phyloP scores from a whole-genome alignment of 2,329 filamentous ascomycete species.

The Ascochyta viciae-villosae region DNA sequence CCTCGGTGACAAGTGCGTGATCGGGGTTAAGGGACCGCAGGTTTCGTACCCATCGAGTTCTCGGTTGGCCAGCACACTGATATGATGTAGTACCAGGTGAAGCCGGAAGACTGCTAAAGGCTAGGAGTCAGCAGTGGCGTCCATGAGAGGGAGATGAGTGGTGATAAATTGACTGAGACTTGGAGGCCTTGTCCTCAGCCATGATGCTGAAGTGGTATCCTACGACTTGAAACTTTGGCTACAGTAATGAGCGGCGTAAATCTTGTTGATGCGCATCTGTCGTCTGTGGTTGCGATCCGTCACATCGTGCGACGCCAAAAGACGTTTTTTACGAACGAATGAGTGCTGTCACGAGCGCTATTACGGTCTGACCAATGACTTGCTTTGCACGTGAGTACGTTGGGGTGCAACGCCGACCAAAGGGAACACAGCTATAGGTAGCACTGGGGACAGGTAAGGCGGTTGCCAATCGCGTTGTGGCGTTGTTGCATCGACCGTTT shows the following conservation, averaged over 20 bases:
- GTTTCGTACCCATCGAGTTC: background rate
- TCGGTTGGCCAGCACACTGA: background rate
- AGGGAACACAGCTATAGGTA: slow-evolving; percentile 9
- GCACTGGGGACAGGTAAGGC: slow-evolving; percentile 3
- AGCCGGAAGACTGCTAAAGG: background rate
- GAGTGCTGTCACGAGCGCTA: background rate
- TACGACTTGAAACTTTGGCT: background rate
- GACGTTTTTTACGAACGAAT: background rate
- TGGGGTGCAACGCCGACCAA: slow-evolving; percentile 8
- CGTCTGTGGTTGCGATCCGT: background rate
- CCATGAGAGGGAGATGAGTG: background rate
- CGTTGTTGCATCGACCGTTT: slow-evolving; percentile 15
- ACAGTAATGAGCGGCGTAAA: background rate
- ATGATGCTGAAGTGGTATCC: slow-evolving; percentile 1
- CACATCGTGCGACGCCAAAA: slow-evolving; percentile 4
- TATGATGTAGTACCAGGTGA: slow-evolving; percentile 3
- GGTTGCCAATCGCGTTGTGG: slow-evolving; percentile 20
- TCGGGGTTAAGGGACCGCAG: background rate
- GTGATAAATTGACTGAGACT: background rate
- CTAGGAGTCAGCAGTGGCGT: slow-evolving; percentile 8
- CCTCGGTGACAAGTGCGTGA: slow-evolving; percentile 26
- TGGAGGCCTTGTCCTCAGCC: slow-evolving; percentile 11
- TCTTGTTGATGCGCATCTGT: background rate
- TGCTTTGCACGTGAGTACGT: slow-evolving; percentile 1
- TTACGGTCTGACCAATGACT: slow-evolving; percentile 1